These are phyloP conservation scores for Elsinoe ampelina DNA, from an alignment of 2,329 filamentous ascomycete genomes.

Conservation along the genomic window DNA sequence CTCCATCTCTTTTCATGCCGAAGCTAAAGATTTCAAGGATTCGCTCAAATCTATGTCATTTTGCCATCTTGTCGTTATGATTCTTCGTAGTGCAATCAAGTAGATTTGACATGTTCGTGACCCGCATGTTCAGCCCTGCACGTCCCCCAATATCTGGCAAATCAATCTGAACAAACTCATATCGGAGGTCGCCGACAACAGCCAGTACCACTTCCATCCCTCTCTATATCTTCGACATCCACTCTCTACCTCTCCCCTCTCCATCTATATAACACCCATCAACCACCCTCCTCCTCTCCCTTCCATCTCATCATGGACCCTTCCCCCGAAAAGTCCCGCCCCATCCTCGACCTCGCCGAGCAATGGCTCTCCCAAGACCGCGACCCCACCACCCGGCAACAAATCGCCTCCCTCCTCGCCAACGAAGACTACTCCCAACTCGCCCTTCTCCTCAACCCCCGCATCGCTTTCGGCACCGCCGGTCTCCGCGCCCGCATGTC, in stretches of 20 bases:
- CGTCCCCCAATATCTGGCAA: background rate
- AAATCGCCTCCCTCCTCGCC: slow-evolving; percentile 45
- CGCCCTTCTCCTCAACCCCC: slow-evolving; percentile 43
- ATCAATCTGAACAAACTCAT: background rate
- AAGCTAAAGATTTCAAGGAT: background rate
- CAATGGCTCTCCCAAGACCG: slow-evolving; percentile 52
- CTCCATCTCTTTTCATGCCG: background rate
- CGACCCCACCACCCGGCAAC: slow-evolving; percentile 43
- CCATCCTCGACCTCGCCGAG: slow-evolving; percentile 37
- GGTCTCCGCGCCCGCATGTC: slow-evolving; percentile 57
- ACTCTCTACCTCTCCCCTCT: background rate
- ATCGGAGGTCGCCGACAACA: background rate
- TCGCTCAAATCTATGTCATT: background rate
- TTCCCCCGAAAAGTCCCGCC: background rate
- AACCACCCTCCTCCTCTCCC: background rate
- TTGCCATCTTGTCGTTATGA: background rate
- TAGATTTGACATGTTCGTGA: too few species aligned
- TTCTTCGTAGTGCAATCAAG: too few species aligned
- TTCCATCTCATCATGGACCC: background rate
- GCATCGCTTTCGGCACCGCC: slow-evolving; percentile 54
- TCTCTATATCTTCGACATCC: too few species aligned
- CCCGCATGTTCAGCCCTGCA: background rate
- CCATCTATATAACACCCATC: background rate
- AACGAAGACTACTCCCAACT: slow-evolving; percentile 39
- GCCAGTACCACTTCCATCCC: background rate